Conservation (phyloP, 2,329 filamentous ascomycete genomes). For the Rhytidhysteron rufulum region DNA sequence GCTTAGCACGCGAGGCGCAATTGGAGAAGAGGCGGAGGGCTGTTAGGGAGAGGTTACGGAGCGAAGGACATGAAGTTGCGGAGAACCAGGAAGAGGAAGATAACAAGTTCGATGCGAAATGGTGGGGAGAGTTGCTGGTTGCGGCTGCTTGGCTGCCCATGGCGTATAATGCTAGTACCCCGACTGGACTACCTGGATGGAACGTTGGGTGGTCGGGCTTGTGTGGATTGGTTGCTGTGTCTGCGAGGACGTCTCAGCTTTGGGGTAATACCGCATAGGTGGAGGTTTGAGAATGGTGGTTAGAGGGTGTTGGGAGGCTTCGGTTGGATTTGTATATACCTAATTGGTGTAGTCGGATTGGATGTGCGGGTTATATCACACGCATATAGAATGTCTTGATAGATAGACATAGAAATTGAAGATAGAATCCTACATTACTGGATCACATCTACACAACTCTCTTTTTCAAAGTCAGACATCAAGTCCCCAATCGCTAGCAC, state of each 20-base stretch:
- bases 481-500: no score
- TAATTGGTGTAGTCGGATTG: no score
- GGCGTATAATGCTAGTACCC: conserved; percentile 39
- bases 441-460: no score
- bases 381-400: no score
- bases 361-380: no score
- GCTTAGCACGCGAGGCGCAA: conserved; percentile 41
- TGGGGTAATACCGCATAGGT: conserved; percentile 28
- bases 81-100: conserved; percentile 37
- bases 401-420: no score
- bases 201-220: conserved; percentile 43
- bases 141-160: conserved; percentile 43
- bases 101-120: conserved; percentile 32
- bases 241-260: conserved; percentile 25
- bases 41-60: conserved; percentile 22
- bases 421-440: no score
- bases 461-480: no score
- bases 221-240: conserved; percentile 39
- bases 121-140: conserved; percentile 42
- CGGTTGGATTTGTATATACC: no score
- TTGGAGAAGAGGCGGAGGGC: conserved; percentile 33
- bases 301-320: no score
- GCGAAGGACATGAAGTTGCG: conserved; percentile 22
- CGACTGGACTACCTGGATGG: conserved; percentile 39
- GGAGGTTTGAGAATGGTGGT: no score